phyloP scores from a whole-genome alignment of 2,329 filamentous ascomycete species.

The Ophiostoma australiae region DNA sequence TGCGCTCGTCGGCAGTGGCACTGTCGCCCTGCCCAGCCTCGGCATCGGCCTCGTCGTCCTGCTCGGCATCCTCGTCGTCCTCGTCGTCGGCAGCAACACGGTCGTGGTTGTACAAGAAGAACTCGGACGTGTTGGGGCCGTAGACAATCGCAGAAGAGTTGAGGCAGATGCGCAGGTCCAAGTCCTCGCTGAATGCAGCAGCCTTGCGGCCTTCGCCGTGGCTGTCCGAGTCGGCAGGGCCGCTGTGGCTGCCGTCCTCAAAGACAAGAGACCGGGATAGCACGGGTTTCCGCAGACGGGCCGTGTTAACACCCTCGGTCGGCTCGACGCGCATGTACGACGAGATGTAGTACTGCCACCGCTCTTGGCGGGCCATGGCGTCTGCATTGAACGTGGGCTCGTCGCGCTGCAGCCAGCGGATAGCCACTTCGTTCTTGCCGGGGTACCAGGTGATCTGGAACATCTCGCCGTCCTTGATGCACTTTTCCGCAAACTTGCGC shows the following conservation, averaged over 20 bases:
- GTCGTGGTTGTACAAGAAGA: constrained; percentile 65
- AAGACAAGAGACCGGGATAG: constrained; percentile 60
- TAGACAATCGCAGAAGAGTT: constrained; percentile 78
- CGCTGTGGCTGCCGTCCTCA: constrained; percentile 12
- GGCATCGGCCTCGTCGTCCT: background rate
- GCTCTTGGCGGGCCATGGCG: constrained; percentile 74
- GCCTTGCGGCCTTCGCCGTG: constrained; percentile 54
- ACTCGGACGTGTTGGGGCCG: constrained; percentile 64
- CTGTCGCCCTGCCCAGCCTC: background rate
- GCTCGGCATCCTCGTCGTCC: constrained; percentile 19
- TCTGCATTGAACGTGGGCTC: constrained; percentile 80
- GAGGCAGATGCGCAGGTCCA: constrained; percentile 68
- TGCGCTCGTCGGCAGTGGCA: background rate
- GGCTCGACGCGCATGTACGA: constrained; percentile 84
- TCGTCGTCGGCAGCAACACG: constrained; percentile 59
- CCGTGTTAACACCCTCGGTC: constrained; percentile 69
- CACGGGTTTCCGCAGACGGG: constrained; percentile 62
- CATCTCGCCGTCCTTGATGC: constrained; percentile 86
- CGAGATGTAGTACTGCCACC: constrained; percentile 94
- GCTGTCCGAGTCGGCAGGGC: constrained; percentile 41
- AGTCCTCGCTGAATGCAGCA: constrained; percentile 61
- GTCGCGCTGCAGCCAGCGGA: constrained; percentile 65
- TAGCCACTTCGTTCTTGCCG: constrained; percentile 59
- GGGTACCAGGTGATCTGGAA: constrained; percentile 84
- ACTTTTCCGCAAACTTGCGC: constrained; percentile 86